Conservation (phyloP, 2,329 filamentous ascomycete genomes). For the Grosmannia huntii region DNA sequence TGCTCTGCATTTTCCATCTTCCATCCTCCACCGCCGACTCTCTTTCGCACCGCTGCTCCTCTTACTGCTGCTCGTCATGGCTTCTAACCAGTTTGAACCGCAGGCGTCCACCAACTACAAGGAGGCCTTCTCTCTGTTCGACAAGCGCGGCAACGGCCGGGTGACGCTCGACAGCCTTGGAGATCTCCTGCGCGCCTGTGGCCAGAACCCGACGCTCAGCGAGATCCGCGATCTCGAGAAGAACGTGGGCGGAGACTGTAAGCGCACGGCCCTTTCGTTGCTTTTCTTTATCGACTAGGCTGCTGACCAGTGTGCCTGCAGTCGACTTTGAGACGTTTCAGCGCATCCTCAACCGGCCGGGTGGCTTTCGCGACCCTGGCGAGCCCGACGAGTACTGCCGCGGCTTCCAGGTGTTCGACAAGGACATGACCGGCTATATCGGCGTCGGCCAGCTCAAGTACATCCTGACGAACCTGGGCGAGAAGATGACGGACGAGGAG, state of each 20-base stretch:
- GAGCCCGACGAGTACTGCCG: conserved; percentile 98
- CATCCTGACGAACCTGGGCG: conserved; percentile 91
- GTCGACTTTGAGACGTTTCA: conserved; percentile 98
- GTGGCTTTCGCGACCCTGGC: conserved; percentile 94
- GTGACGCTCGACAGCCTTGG: conserved; percentile 78
- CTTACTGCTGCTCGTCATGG: conserved; percentile 20
- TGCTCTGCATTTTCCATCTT: background rate
- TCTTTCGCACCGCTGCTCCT: background rate
- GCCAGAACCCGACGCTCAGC: conserved; percentile 89
- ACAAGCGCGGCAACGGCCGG: conserved; percentile 95
- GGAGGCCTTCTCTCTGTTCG: conserved; percentile 98
- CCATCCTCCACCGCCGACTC: background rate
- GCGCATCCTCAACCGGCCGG: conserved; percentile 91
- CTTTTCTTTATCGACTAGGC: background rate
- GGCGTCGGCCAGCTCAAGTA: conserved; percentile 96
- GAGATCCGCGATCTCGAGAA: conserved; percentile 92
- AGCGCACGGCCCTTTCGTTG: conserved; percentile 32
- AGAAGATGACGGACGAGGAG: conserved; percentile 99
- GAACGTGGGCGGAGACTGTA: conserved; percentile 81
- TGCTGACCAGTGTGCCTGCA: conserved; percentile 25
- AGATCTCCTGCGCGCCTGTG: conserved; percentile 89
- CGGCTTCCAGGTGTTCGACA: conserved; percentile 98
- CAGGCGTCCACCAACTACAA: conserved; percentile 96
- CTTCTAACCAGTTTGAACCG: conserved; percentile 39
- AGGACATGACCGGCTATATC: conserved; percentile 96